Evolutionary conservation across 2,329 filamentous ascomycete genomes (phyloP), one percentile per base, ranked within the genome.

Genomic region (Pseudocercospora cruenta): DNA sequence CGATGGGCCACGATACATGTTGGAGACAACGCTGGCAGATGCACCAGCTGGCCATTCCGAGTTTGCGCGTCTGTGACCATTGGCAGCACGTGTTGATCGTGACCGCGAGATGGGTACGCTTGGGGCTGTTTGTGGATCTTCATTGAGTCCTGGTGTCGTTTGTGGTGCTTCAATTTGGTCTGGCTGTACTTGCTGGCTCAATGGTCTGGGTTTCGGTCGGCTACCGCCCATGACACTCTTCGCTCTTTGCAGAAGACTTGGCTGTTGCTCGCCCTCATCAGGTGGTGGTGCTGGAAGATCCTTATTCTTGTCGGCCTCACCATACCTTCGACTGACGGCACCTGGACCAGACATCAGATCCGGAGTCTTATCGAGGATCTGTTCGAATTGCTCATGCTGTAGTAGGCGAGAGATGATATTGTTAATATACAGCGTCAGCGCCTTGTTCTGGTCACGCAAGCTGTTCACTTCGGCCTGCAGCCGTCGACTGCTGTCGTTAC

Each of bases 321-420:
- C 53, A 39, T 51, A 45, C 31, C 62, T 54, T 43, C 60, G 26
- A 51, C 67, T 67, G 54, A 51, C 53, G 16, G 76, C 72, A 28
- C 72, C 64, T 3, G 78, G 74, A 26, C 83, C 82, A 26, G 82
- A 80, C 73, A 88, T 88, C 70, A 83, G 82, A 63, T 90, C 87
- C 60, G 87, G 87, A 8, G 90, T 91, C 78, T 92, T 91, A 77
- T 96, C 93, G 47, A 97, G 85, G 67, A 98, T 96, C 68, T 92
- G 89, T 81, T 99, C 94, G 72, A 97, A 98, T 72, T 96, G 94
- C 75, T 96, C 91, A 80, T 97, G 92, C 77, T 96, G 91, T 68
- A 99, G 86, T 53, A 99, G 87, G 64, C 95, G 91, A 78, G 95
- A 95, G 78, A 99, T 97, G 78, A 99, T 98, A 82, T 95, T 96